phyloP scores from a whole-genome alignment of 1,284 basidiomycete genomes.

The Rhodotorula sp. region DNA sequence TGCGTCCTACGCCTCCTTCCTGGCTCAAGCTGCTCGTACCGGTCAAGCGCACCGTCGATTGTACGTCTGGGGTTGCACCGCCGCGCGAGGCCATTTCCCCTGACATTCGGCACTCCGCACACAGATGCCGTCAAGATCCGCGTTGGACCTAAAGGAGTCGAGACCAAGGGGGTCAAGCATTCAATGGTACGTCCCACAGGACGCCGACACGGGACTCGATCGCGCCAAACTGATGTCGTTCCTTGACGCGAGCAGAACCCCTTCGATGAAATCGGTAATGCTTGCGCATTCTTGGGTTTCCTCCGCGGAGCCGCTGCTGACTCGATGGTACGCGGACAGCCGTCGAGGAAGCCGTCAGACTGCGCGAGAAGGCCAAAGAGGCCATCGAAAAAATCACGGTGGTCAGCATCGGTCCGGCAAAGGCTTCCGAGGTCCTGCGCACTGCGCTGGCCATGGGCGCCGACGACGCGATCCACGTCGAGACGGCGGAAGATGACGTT shows the following conservation, averaged over 20 bases:
- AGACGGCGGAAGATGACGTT: conserved; percentile 65
- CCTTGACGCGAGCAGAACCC: conserved; percentile 65
- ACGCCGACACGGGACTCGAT: background rate
- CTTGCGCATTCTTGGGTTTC: rapidly evolving
- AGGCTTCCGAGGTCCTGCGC: conserved; percentile 84
- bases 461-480: conserved; percentile 87
- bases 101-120: conserved; percentile 7
- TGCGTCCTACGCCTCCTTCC: conserved; percentile 50
- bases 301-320: background rate
- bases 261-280: conserved; percentile 90
- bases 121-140: conserved; percentile 75
- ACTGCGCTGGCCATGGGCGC: conserved; percentile 98
- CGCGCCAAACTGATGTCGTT: background rate
- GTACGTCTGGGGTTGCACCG: conserved; percentile 33
- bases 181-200: conserved; percentile 71
- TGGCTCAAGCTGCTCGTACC: conserved; percentile 78
- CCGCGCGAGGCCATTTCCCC: conserved; percentile 48
- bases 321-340: conserved; percentile 56
- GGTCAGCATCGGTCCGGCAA: conserved; percentile 87
- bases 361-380: conserved; percentile 75
- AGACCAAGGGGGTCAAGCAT: conserved; percentile 89
- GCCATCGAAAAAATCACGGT: conserved; percentile 81
- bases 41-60: conserved; percentile 65
- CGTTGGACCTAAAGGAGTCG: conserved; percentile 86
- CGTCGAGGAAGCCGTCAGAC: conserved; percentile 92